These are phyloP conservation scores for Lodderomyces beijingensis DNA, from an alignment of 1,139 yeast genomes.

Conservation along the genomic window DNA sequence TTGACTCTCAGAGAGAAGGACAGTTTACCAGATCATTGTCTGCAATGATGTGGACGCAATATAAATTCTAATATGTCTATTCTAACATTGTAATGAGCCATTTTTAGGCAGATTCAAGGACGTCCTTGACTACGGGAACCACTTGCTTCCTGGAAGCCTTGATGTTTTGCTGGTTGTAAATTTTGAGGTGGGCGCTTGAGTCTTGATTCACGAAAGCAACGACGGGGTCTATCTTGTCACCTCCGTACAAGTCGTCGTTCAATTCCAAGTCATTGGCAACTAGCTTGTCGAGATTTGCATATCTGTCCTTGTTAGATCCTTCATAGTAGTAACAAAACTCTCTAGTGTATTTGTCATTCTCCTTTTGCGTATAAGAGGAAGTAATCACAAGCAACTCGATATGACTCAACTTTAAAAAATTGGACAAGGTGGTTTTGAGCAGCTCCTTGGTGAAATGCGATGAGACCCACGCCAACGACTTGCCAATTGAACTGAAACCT, in stretches of 20 bases:
- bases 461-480: conserved; percentile 56
- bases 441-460: conserved; percentile 26
- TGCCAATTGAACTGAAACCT: conserved; percentile 77
- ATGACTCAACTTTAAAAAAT: conserved; percentile 30
- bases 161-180: conserved; percentile 51
- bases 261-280: conserved; percentile 30
- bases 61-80: no score
- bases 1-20: no score
- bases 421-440: conserved; percentile 34
- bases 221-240: conserved; percentile 12
- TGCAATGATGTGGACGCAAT: no score
- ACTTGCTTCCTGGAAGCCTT: conserved; percentile 80
- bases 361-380: conserved; percentile 51
- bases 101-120: no score
- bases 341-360: conserved; percentile 45
- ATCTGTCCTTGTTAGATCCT: conserved; percentile 11
- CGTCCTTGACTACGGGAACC: conserved; percentile 55
- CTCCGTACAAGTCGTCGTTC: conserved; percentile 16
- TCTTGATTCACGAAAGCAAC: conserved; percentile 10
- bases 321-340: conserved; percentile 46
- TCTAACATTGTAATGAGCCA: no score
- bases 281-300: conserved; percentile 23
- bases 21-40: no score
- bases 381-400: conserved; percentile 59
- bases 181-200: conserved; percentile 15